phyloP scores from a whole-genome alignment of 306 rosid genomes.

The Lotus japonicus region DNA sequence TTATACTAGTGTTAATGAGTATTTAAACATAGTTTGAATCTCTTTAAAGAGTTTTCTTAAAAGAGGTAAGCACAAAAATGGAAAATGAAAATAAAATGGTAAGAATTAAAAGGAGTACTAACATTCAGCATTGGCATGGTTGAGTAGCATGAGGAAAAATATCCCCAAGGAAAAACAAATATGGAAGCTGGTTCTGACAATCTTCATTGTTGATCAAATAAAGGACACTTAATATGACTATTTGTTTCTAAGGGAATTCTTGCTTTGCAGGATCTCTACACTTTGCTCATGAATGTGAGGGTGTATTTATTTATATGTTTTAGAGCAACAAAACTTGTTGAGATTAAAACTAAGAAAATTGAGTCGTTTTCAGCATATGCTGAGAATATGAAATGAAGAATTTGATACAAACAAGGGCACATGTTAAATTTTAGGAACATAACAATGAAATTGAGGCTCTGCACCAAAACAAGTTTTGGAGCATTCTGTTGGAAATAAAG shows the following conservation, averaged over 20 bases:
- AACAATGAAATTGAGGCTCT: background rate
- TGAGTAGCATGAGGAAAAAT: conserved; percentile 31
- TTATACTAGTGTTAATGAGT: no score
- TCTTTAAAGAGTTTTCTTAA: background rate
- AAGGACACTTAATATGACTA: background rate
- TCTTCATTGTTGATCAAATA: conserved; percentile 26
- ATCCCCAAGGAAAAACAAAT: conserved; percentile 35
- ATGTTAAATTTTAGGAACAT: background rate
- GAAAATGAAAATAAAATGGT: background rate
- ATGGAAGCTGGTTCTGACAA: background rate
- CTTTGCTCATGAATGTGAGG: background rate
- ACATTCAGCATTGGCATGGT: conserved; percentile 38
- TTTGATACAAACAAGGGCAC: conserved; percentile 30
- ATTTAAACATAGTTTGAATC: background rate
- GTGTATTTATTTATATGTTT: conserved; percentile 4
- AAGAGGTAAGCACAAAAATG: background rate
- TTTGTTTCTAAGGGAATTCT: background rate
- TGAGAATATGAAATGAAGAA: conserved; percentile 25
- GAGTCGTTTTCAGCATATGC: conserved; percentile 37
- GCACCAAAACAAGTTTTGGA: conserved; percentile 18
- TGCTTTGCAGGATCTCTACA: conserved; percentile 2
- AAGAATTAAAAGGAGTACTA: background rate
- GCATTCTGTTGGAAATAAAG: conserved; percentile 29
- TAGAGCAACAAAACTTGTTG: background rate
- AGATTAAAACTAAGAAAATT: conserved; percentile 17